phyloP scores from a whole-genome alignment of 805 yeast species.

The Kuraishia capsulata region DNA sequence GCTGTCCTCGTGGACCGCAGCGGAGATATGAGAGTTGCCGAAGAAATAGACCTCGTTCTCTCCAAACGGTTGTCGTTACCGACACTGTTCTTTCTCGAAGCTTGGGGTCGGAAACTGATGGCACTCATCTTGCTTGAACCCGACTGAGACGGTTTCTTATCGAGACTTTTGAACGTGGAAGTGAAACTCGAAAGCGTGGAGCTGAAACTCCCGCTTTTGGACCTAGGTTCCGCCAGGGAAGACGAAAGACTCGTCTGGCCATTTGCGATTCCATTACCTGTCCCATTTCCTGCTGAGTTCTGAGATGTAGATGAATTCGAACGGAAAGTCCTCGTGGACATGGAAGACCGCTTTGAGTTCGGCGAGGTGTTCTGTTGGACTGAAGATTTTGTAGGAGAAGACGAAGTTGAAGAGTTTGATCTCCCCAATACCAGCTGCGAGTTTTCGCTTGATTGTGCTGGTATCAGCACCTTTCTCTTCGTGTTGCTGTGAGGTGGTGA shows the following conservation, averaged over 20 bases:
- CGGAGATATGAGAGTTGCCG: neutral
- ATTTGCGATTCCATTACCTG: no score
- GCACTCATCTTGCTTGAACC: neutral
- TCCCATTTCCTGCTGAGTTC: no score
- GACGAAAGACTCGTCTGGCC: no score
- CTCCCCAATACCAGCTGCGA: neutral
- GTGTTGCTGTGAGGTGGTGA: neutral
- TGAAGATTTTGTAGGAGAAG: neutral
- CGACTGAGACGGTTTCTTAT: neutral
- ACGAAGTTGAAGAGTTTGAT: neutral
- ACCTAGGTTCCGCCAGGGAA: neutral
- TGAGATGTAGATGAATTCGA: conserved; percentile 11
- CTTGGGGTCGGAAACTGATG: neutral
- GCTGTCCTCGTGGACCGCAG: neutral
- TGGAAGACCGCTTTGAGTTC: conserved; percentile 18
- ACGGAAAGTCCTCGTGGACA: conserved; percentile 23
- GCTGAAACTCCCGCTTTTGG: neutral
- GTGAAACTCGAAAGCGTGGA: conserved; percentile 3
- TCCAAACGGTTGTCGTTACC: neutral
- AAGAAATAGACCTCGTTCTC: neutral
- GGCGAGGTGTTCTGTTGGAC: neutral
- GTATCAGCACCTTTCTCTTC: no score
- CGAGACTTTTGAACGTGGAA: neutral
- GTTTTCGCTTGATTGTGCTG: neutral
- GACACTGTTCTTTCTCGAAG: neutral